Percentiles rank a stretch among this genome's conserved stretches.
phyloP scores from a whole-genome alignment of 495 filamentous ascomycete genomes.

The Talaromyces nanjingensis region DNA sequence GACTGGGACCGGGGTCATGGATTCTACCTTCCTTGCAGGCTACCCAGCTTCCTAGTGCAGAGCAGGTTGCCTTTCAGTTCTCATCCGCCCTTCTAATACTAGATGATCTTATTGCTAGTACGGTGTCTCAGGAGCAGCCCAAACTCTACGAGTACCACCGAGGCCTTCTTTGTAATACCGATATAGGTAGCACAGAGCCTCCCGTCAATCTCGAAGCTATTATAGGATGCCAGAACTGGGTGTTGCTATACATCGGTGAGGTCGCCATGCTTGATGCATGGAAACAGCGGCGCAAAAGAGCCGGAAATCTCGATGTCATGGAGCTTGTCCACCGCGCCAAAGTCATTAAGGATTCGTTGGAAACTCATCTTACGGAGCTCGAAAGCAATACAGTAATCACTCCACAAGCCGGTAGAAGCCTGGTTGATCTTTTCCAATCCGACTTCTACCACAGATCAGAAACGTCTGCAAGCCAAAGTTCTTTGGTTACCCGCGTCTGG shows the following conservation, averaged over 20 bases:
- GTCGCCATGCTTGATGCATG: conserved; percentile 41
- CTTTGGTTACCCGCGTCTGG: conserved; percentile 34
- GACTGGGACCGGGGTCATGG: conserved; percentile 21
- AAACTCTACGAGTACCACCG: conserved; percentile 32
- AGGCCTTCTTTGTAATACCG: conserved; percentile 20
- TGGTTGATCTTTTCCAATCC: conserved; percentile 9
- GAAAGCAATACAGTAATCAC: conserved; percentile 11
- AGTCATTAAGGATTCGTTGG: conserved; percentile 30
- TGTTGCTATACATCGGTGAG: conserved; percentile 35
- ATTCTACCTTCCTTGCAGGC: conserved; percentile 14
- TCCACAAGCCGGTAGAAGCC: background rate
- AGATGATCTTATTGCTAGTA: conserved; percentile 46
- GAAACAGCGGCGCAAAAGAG: conserved; percentile 37
- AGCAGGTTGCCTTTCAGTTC: conserved; percentile 48
- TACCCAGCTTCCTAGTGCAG: conserved; percentile 29
- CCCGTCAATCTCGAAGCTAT: conserved; percentile 32
- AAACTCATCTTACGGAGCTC: conserved; percentile 20
- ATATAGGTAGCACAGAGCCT: conserved; percentile 10
- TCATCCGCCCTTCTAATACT: conserved; percentile 40
- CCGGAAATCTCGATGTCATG: conserved; percentile 35
- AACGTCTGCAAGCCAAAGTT: conserved; percentile 8
- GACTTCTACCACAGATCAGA: conserved; percentile 4
- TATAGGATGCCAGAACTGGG: conserved; percentile 42
- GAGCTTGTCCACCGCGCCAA: conserved; percentile 37
- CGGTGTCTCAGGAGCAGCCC: conserved; percentile 30